Conservation (phyloP, 768 basidiomycete species). For the Serendipita sp. region DNA sequence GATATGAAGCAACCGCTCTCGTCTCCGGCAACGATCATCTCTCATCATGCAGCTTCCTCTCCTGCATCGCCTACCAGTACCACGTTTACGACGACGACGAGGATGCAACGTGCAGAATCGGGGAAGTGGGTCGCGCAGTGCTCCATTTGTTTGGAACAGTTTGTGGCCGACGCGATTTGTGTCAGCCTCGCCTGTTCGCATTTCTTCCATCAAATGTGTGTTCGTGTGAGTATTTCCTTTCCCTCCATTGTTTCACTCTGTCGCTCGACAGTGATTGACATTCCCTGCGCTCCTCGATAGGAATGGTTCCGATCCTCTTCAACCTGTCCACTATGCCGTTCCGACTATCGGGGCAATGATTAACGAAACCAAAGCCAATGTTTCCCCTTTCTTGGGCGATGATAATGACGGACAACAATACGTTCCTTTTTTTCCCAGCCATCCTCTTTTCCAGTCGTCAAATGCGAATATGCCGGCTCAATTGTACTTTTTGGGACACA, state of each 20-base stretch:
- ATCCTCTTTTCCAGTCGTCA: too few relatives aligned
- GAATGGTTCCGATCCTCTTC: neutral
- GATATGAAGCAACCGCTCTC: neutral
- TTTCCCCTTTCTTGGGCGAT: too few relatives aligned
- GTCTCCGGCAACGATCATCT: neutral
- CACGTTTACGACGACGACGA: neutral
- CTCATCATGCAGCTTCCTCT: neutral
- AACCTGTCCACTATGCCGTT: neutral
- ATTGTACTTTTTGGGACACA: too few relatives aligned
- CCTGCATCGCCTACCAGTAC: neutral
- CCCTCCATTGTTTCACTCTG: neutral
- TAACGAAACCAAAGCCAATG: neutral
- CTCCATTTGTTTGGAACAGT: slow-evolving; percentile 1
- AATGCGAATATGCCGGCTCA: too few relatives aligned
- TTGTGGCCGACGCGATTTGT: neutral
- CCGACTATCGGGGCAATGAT: neutral
- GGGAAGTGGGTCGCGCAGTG: slow-evolving; percentile 4
- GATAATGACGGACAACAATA: too few relatives aligned
- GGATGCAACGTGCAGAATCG: neutral
- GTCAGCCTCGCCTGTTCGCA: neutral
- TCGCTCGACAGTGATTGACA: too few relatives aligned
- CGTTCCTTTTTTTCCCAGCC: too few relatives aligned
- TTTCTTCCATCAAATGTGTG: slow-evolving; percentile 1
- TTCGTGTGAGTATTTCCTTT: neutral
- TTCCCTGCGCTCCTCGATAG: too few relatives aligned